A percentile compares a stretch with the other conserved stretches of the same genome.
phyloP scores from a whole-genome alignment of 1,139 yeast species.

The Nakaseomyces glabratus region DNA sequence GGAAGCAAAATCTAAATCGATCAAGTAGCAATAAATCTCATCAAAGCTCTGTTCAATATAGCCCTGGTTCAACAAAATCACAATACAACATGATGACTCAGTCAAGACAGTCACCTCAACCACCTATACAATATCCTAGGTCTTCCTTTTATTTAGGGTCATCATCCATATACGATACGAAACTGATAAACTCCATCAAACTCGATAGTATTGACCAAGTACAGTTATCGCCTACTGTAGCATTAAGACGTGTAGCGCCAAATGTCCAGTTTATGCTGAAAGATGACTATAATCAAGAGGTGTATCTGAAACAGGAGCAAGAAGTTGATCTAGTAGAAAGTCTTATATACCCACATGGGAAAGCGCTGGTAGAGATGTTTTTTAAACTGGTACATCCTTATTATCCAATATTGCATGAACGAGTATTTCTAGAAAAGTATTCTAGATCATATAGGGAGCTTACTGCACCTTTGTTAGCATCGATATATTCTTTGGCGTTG shows the following conservation, averaged over 20 bases:
- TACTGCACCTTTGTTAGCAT: constrained; percentile 68
- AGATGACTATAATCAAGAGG: constrained; percentile 62
- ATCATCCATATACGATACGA: constrained; percentile 57
- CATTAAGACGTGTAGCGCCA: constrained; percentile 59
- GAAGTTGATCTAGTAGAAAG: constrained; percentile 66
- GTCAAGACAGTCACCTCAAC: constrained; percentile 31
- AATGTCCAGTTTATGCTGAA: constrained; percentile 56
- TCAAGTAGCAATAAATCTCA: too few species aligned
- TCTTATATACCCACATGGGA: constrained; percentile 71
- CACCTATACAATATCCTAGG: constrained; percentile 52
- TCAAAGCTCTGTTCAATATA: too few species aligned
- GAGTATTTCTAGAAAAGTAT: constrained; percentile 68
- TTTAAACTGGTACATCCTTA: constrained; percentile 72
- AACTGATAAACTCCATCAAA: constrained; percentile 45
- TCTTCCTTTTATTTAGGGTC: constrained; percentile 72
- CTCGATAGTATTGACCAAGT: constrained; percentile 38
- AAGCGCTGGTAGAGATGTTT: constrained; percentile 57
- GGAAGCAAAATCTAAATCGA: too few species aligned
- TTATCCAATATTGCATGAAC: constrained; percentile 68
- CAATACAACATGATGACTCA: too few species aligned
- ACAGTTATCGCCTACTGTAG: constrained; percentile 44
- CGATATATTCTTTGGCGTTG: constrained; percentile 64
- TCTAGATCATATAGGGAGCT: constrained; percentile 68
- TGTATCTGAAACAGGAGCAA: constrained; percentile 53
- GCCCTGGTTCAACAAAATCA: too few species aligned